Evolutionary conservation across 805 yeast species (phyloP).

Genomic region (Metschnikowia baotianmanensis): DNA sequence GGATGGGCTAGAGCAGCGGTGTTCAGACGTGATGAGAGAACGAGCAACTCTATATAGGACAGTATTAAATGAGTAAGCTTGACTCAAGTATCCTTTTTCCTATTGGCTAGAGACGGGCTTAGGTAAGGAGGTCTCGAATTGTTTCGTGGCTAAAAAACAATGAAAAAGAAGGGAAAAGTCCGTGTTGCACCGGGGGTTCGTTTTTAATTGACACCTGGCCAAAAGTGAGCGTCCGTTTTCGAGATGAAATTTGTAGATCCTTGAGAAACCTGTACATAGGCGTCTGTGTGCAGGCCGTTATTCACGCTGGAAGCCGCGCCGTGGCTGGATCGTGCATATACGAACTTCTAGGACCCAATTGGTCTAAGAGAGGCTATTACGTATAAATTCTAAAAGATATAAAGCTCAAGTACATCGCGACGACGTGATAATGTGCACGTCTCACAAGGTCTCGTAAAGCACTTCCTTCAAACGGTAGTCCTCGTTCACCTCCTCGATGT

Average conservation of each 20-base stretch:
- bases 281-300: background rate
- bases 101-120: too few species aligned
- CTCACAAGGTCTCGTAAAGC: conserved; percentile 55
- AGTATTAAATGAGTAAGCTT: too few species aligned
- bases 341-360: background rate
- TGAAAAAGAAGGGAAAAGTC: conserved; percentile 1
- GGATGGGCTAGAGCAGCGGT: background rate
- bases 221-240: conserved; percentile 8
- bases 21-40: too few species aligned
- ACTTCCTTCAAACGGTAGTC: conserved; percentile 62
- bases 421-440: background rate
- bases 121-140: background rate
- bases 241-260: conserved; percentile 4
- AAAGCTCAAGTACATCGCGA: too few species aligned
- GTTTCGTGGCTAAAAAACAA: background rate
- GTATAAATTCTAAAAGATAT: background rate
- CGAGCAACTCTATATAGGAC: too few species aligned
- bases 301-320: background rate
- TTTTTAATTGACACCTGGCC: conserved; percentile 7
- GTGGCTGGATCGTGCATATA: background rate
- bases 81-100: too few species aligned
- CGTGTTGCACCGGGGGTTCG: background rate
- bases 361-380: background rate
- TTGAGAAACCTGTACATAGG: background rate
- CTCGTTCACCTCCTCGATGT: conserved; percentile 84